A percentile compares a stretch with the other conserved stretches of the same genome.
These are phyloP conservation scores for Metschnikowia shivogae DNA, from an alignment of 805 yeast species.

Conservation along the genomic window DNA sequence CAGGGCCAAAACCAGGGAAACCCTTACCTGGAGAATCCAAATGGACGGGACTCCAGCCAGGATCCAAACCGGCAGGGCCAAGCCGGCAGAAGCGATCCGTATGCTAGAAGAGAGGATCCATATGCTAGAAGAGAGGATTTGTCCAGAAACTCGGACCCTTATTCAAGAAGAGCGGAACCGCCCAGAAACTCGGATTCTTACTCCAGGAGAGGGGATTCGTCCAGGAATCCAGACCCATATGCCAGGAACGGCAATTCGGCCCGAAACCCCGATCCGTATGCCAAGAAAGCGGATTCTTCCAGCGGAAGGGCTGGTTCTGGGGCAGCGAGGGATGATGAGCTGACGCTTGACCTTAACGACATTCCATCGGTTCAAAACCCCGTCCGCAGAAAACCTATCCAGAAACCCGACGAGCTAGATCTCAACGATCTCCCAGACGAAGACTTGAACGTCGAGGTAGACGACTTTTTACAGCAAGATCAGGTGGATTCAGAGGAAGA, in stretches of 20 bases:
- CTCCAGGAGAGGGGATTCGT: neutral
- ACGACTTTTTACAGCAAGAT: conserved; percentile 33
- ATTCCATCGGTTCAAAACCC: conserved; percentile 31
- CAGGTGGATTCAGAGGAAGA: conserved; percentile 65
- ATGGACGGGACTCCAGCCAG: conserved; percentile 1
- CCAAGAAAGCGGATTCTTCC: neutral
- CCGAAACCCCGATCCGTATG: neutral
- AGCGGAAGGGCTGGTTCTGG: neutral
- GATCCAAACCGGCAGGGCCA: conserved; percentile 2
- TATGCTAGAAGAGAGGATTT: neutral
- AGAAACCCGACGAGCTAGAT: conserved; percentile 27
- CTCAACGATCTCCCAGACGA: conserved; percentile 28
- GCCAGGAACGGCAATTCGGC: neutral
- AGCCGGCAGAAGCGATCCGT: neutral
- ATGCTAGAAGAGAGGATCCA: neutral
- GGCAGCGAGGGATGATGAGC: conserved; percentile 22
- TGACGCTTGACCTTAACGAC: conserved; percentile 36
- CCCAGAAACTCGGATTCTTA: neutral
- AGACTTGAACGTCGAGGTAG: conserved; percentile 37
- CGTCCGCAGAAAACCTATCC: conserved; percentile 21
- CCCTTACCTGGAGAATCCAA: conserved; percentile 4
- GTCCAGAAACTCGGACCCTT: neutral
- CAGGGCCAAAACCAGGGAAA: conserved; percentile 6
- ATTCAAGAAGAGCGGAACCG: neutral
- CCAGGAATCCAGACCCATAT: neutral